A percentile compares a stretch with the other conserved stretches of the same genome.
phyloP scores from a whole-genome alignment of 2,329 filamentous ascomycete genomes.

The Microthyrium microscopicum region DNA sequence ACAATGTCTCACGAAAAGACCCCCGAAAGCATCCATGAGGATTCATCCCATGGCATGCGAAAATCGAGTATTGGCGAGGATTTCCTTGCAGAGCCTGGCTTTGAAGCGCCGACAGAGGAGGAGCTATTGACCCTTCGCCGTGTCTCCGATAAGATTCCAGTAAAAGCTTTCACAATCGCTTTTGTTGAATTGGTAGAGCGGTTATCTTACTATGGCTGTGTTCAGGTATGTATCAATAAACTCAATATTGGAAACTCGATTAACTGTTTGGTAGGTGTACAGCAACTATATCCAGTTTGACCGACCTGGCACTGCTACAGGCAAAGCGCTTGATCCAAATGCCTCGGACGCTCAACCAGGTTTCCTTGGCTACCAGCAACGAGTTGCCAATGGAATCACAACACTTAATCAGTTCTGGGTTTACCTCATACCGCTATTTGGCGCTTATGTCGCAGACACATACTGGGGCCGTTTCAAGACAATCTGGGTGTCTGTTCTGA shows the following conservation, averaged over 20 bases:
- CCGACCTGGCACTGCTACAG: conserved; percentile 9
- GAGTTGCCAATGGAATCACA: conserved; percentile 32
- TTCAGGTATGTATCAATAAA: too few species aligned
- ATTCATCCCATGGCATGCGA: too few species aligned
- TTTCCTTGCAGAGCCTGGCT: too few species aligned
- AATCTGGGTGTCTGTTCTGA: conserved; percentile 35
- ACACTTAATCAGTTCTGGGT: conserved; percentile 41
- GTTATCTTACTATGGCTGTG: conserved; percentile 59
- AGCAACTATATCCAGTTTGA: too few species aligned
- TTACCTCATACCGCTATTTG: conserved; percentile 38
- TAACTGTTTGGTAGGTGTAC: too few species aligned
- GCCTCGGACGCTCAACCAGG: conserved; percentile 23
- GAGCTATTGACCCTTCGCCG: conserved; percentile 44
- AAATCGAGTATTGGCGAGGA: too few species aligned
- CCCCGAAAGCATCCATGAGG: too few species aligned
- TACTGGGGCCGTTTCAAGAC: conserved; percentile 46
- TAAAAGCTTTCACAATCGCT: conserved; percentile 50
- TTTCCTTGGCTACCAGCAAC: conserved; percentile 38
- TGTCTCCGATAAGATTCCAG: conserved; percentile 47
- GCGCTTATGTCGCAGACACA: conserved; percentile 42
- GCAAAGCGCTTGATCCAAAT: conserved; percentile 15
- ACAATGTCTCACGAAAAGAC: too few species aligned
- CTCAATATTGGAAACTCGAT: neutral
- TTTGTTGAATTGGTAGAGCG: conserved; percentile 61
- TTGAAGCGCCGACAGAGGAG: too few species aligned